These are phyloP conservation scores for Aspergillus piperis DNA, from an alignment of 2,329 filamentous ascomycete species.

Conservation along the genomic window DNA sequence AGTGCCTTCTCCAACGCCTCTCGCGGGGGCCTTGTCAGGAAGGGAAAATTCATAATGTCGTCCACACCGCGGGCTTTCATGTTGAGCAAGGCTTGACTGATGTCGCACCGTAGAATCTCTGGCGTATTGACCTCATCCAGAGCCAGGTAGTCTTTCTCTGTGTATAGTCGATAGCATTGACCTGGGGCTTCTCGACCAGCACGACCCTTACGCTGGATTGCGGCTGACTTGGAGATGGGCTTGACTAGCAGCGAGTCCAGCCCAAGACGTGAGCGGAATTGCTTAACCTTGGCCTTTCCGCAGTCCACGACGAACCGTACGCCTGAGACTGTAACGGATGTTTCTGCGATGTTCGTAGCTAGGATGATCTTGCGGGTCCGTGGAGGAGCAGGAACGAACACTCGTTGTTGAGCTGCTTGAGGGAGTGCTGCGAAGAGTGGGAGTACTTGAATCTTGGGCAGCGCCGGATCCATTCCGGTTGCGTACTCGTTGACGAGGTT, in stretches of 20 bases:
- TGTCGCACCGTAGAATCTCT: slow-evolving; percentile 87
- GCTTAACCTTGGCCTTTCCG: slow-evolving; percentile 91
- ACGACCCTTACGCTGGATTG: slow-evolving; percentile 86
- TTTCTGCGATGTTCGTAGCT: slow-evolving; percentile 97
- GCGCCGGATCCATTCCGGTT: slow-evolving; percentile 67
- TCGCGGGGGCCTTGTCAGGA: slow-evolving; percentile 77
- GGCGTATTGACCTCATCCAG: slow-evolving; percentile 76
- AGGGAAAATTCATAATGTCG: slow-evolving; percentile 78
- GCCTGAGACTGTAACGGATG: slow-evolving; percentile 91
- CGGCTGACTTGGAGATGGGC: slow-evolving; percentile 88
- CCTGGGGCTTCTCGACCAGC: slow-evolving; percentile 90
- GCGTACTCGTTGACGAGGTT: slow-evolving; percentile 79
- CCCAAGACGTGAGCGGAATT: slow-evolving; percentile 79
- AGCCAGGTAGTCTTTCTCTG: slow-evolving; percentile 69
- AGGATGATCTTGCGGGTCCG: slow-evolving; percentile 86
- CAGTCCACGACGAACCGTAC: slow-evolving; percentile 90
- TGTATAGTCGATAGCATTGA: slow-evolving; percentile 88
- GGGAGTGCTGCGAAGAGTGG: slow-evolving; percentile 90
- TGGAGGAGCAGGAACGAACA: slow-evolving; percentile 74
- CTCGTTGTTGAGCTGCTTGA: slow-evolving; percentile 79
- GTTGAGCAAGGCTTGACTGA: slow-evolving; percentile 80
- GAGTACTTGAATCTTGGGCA: slow-evolving; percentile 69
- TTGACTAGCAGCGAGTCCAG: slow-evolving; percentile 90
- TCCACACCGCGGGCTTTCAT: slow-evolving; percentile 91
- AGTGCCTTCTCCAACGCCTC: slow-evolving; percentile 81